Base-by-base conservation (phyloP, 73 alveolate genomes). In the Paramecium pentaurelia region DNA sequence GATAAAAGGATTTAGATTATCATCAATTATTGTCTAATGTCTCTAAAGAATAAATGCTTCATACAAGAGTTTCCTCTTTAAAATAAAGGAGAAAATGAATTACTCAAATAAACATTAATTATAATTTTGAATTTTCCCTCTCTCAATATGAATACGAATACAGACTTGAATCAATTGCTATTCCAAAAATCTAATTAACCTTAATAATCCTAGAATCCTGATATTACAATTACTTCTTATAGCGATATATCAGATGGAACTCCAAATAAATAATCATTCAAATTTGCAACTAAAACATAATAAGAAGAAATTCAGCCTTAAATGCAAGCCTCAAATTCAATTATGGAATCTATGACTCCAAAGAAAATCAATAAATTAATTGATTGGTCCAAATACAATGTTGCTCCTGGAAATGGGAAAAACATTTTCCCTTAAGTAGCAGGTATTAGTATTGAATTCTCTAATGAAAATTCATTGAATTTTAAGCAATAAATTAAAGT, bases 271-370 rank as follows among this genome's bases (percentile, higher is more conserved):
- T 11, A 80, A 40, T 32, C 27, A 47, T 42, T 22, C 51, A 45
- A 34, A 54, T 54, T 54, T 16, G 42, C 58, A 2, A 75, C 37
- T 11, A 42, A 75, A 14, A 38, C 22, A 8, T 37, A 75, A 16
- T 22, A 30, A 75, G 70, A 38, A 36, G 37, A 75, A 37, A n/a
- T 10, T 42, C 60, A 75, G 18, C 32, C 18, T n/a, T 38, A n/a
- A 75, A 75, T 38, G 58, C 64, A 42, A 18, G 91, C 75, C 10
- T 80, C 91, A 4, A 60, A 54, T 64, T 80, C 91, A n/a, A 32
- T 32, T 47, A 32, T 80, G 58, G 91, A 80, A 44, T 80, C 91
- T 8, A 80, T 80, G 91, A 80, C 91, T 44, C 91, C 91, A 0
- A 40, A 80, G 27, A 42, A 44, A 45, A 80, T 80, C 49, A 80